Conservation (phyloP, 768 basidiomycete genomes). For the Collybia nuda region DNA sequence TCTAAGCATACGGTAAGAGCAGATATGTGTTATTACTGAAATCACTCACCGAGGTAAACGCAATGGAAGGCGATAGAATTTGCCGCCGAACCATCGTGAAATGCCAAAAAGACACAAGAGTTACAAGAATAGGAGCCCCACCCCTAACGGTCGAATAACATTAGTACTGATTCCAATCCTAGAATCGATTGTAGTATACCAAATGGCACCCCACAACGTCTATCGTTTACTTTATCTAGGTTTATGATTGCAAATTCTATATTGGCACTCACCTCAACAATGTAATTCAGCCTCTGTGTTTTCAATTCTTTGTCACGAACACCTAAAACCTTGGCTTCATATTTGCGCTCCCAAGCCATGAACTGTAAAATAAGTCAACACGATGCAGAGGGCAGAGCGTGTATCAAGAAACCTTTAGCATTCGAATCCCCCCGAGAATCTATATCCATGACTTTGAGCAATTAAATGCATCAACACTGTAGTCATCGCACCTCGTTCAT, state of each 20-base stretch:
- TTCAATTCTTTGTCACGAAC: constrained; percentile 80
- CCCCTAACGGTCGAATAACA: constrained; percentile 30
- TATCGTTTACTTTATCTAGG: constrained; percentile 15
- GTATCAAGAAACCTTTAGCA: constrained; percentile 79
- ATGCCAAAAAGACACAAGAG: constrained; percentile 64
- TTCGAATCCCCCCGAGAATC: constrained; percentile 85
- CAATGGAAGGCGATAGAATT: constrained; percentile 75
- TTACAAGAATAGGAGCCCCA: constrained; percentile 66
- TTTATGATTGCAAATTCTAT: too few species aligned
- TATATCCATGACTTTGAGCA: constrained; percentile 23
- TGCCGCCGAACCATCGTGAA: constrained; percentile 73
- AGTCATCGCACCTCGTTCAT: constrained; percentile 68
- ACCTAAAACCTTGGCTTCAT: constrained; percentile 71
- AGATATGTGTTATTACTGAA: constrained; percentile 4
- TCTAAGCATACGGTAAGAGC: constrained; percentile 33
- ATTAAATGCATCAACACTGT: not conserved
- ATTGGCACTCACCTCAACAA: constrained; percentile 60
- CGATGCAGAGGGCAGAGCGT: not conserved
- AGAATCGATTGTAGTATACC: constrained; percentile 21
- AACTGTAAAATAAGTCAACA: constrained; percentile 46
- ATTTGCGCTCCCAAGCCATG: constrained; percentile 93
- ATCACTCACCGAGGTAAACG: constrained; percentile 67
- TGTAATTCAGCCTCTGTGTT: constrained; percentile 84
- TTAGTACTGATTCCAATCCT: too few species aligned
- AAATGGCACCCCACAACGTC: constrained; percentile 49